Evolutionary conservation across 1,284 basidiomycete genomes (phyloP).

Genomic region (Athelia sp.): DNA sequence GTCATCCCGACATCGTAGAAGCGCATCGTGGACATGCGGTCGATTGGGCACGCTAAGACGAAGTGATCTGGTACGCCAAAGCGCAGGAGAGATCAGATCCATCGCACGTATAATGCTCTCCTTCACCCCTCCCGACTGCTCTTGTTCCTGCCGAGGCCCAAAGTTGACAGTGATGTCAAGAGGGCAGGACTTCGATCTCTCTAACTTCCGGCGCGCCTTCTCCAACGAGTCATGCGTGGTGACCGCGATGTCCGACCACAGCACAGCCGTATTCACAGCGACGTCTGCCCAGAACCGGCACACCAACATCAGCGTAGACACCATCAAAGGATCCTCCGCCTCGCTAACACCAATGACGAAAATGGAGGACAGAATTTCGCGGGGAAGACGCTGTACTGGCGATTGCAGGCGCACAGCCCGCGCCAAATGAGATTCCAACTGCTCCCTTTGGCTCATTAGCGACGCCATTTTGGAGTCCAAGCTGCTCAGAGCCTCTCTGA

Average conservation of each 20-base stretch:
- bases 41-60: slow-evolving; percentile 68
- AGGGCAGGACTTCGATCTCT: slow-evolving; percentile 69
- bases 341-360: slow-evolving; percentile 68
- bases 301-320: slow-evolving; percentile 72
- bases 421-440: slow-evolving; percentile 63
- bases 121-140: slow-evolving; percentile 49
- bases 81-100: slow-evolving; percentile 69
- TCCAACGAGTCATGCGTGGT: slow-evolving; percentile 65
- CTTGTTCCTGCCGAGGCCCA: slow-evolving; percentile 48
- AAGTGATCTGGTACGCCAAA: slow-evolving; percentile 71
- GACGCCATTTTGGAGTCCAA: slow-evolving; percentile 69
- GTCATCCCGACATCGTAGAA: slow-evolving; percentile 63
- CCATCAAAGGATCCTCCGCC: slow-evolving; percentile 65
- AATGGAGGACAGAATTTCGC: slow-evolving; percentile 69
- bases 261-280: slow-evolving; percentile 58
- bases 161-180: slow-evolving; percentile 71
- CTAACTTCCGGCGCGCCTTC: slow-evolving; percentile 60
- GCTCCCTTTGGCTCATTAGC: slow-evolving; percentile 56
- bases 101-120: slow-evolving; percentile 66
- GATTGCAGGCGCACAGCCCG: slow-evolving; percentile 70
- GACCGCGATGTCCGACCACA: slow-evolving; percentile 70
- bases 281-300: slow-evolving; percentile 75
- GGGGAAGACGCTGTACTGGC: slow-evolving; percentile 71
- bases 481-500: slow-evolving; percentile 67
- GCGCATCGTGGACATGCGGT: slow-evolving; percentile 69